Percentiles rank a stretch among this genome's conserved stretches.
Evolutionary conservation across 192 early-diverging fungal genomes (phyloP).

Genomic region (Gryganskiella cystojenkinii): DNA sequence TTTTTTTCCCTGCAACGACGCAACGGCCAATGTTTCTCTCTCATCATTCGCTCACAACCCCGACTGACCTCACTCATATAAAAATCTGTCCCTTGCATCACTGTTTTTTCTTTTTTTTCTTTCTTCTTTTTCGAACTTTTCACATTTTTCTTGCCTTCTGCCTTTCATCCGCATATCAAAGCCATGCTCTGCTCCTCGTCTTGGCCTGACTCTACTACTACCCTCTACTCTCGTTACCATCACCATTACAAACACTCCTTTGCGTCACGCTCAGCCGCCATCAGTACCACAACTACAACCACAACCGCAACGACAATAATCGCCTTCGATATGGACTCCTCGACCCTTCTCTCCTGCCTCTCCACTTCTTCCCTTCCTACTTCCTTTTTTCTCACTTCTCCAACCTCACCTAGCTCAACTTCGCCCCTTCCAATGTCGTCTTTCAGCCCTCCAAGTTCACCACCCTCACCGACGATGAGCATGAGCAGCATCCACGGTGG

Average conservation of each 20-base stretch:
- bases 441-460: constrained; percentile 43
- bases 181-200: no score
- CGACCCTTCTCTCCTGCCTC: background rate
- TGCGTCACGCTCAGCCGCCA: no score
- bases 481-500: constrained; percentile 28
- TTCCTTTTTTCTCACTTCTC: background rate
- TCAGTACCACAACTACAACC: background rate
- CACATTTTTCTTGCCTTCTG: no score
- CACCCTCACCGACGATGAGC: constrained; percentile 39
- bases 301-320: background rate
- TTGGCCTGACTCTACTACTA: background rate
- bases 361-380: no score
- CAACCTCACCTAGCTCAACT: constrained; percentile 7
- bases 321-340: no score
- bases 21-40: background rate
- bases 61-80: background rate
- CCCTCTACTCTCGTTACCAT: background rate
- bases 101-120: no score
- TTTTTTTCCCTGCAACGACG: background rate
- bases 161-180: no score
- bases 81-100: no score
- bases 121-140: no score
- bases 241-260: no score
- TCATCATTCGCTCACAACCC: background rate
- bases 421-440: constrained; percentile 11